Percentiles rank a stretch among this genome's conserved stretches.
These are phyloP conservation scores for Amylocystis lapponica DNA, from an alignment of 768 basidiomycete genomes.

Conservation along the genomic window DNA sequence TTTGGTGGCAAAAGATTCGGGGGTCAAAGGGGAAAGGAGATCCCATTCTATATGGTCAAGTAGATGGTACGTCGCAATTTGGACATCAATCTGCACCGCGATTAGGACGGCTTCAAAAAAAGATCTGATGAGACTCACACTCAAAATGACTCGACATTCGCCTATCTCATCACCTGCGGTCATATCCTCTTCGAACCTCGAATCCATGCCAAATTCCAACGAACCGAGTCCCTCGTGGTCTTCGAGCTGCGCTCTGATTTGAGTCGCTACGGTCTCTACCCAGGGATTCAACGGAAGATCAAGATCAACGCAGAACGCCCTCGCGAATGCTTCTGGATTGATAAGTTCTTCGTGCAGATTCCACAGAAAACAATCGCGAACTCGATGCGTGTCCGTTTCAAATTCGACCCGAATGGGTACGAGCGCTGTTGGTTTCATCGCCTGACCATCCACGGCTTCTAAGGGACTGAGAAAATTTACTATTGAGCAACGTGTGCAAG, in stretches of 20 bases:
- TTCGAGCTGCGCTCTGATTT: constrained; percentile 88
- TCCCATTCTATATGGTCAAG: constrained; percentile 99
- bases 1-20: constrained; percentile 73
- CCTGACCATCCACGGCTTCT: constrained; percentile 60
- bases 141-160: constrained; percentile 79
- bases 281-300: constrained; percentile 65
- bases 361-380: constrained; percentile 96
- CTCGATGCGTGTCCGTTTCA: constrained; percentile 84
- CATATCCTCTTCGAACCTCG: constrained; percentile 42
- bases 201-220: constrained; percentile 61
- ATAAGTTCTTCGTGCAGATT: constrained; percentile 86
- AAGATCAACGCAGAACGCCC: constrained; percentile 82
- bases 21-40: constrained; percentile 86
- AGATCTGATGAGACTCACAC: constrained; percentile 40
- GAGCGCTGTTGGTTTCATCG: constrained; percentile 47
- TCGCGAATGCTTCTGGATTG: constrained; percentile 81
- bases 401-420: constrained; percentile 95
- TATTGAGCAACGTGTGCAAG: background rate
- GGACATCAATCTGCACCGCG: constrained; percentile 81
- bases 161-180: constrained; percentile 50
- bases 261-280: constrained; percentile 74
- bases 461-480: constrained; percentile 54
- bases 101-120: background rate
- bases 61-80: constrained; percentile 87
- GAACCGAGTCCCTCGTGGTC: constrained; percentile 81